These are phyloP conservation scores for Blepharisma undulans DNA, from an alignment of 169 alveolate genomes.

Conservation along the genomic window DNA sequence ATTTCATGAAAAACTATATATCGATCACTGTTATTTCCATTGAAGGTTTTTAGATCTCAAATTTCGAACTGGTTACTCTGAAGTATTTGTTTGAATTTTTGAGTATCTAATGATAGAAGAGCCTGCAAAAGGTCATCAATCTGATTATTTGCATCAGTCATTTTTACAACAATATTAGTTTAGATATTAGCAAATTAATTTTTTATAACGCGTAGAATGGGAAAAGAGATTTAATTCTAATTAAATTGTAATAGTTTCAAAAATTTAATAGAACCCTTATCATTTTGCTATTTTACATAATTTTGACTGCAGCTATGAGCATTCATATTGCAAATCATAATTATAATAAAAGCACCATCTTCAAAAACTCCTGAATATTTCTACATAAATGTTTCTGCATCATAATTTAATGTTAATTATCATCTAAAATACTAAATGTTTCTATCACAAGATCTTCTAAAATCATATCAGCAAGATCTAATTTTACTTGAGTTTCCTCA, in stretches of 20 bases:
- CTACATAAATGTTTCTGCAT: not conserved
- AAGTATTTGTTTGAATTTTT: not conserved
- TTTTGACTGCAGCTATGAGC: not conserved
- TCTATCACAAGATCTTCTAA: constrained; percentile 52
- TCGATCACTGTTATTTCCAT: constrained; percentile 20
- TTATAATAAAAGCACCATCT: not conserved
- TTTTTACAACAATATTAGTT: not conserved
- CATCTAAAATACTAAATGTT: not conserved
- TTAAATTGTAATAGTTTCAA: no score
- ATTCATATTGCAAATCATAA: not conserved
- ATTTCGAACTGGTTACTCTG: not conserved
- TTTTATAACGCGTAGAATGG: not conserved
- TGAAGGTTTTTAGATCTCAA: not conserved
- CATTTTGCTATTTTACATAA: no score
- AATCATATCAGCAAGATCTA: constrained; percentile 65
- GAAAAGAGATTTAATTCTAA: no score
- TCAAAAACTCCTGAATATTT: not conserved
- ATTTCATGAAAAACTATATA: constrained; percentile 22
- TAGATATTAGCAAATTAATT: not conserved
- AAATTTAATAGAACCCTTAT: no score
- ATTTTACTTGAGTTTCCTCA: constrained; percentile 66
- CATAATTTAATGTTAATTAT: not conserved
- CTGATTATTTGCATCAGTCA: not conserved
- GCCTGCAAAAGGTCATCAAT: not conserved
- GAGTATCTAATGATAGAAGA: not conserved